These are phyloP conservation scores for Aspergillus spinulosporus DNA, from an alignment of 2,329 filamentous ascomycete genomes.

Conservation along the genomic window DNA sequence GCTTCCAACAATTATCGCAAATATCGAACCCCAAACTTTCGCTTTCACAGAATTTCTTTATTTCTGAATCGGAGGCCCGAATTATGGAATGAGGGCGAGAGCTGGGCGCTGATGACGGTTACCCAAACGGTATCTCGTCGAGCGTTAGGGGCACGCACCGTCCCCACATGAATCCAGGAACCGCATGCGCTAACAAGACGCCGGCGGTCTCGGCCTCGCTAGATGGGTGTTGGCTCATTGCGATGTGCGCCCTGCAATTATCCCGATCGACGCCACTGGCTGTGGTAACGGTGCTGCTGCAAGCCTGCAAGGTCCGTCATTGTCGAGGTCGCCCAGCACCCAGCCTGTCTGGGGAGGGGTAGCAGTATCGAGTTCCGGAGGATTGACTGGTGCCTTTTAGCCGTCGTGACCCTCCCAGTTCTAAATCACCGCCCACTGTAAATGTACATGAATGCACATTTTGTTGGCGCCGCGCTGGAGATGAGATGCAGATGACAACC, in stretches of 20 bases:
- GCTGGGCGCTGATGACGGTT: background rate
- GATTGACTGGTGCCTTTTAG: background rate
- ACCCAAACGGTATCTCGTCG: background rate
- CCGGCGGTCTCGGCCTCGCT: constrained; percentile 28
- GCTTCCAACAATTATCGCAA: background rate
- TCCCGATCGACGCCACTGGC: constrained; percentile 16
- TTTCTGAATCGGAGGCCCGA: background rate
- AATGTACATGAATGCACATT: background rate
- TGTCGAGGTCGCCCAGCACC: constrained; percentile 1
- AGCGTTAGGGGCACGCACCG: constrained; percentile 19
- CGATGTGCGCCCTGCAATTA: constrained; percentile 22
- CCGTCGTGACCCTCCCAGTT: background rate
- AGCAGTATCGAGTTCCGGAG: background rate
- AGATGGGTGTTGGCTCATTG: constrained; percentile 20
- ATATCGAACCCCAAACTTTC: background rate
- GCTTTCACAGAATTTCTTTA: background rate
- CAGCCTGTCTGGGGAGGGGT: background rate
- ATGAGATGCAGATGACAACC: background rate
- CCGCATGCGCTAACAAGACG: constrained; percentile 22
- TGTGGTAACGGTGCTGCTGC: constrained; percentile 2
- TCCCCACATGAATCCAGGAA: constrained; percentile 24
- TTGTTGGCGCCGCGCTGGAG: background rate
- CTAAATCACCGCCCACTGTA: background rate
- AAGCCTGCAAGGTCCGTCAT: constrained; percentile 11
- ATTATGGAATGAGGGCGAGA: background rate